These are phyloP conservation scores for Nematocida minor DNA, from an alignment of 371 early-diverging fungal genomes.

Conservation along the genomic window DNA sequence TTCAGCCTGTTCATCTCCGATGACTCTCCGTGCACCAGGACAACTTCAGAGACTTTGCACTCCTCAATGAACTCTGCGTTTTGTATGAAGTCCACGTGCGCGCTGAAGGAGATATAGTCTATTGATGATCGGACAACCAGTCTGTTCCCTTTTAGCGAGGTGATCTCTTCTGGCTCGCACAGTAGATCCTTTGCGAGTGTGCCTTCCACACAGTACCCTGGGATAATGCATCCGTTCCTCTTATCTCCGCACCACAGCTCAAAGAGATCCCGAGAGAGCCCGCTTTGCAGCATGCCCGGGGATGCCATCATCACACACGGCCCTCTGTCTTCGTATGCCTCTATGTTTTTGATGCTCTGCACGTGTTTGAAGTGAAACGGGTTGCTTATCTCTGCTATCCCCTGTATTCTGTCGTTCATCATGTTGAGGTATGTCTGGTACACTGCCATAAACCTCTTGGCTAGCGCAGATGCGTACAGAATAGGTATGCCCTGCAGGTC, in stretches of 20 bases:
- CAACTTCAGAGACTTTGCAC: conserved; percentile 82
- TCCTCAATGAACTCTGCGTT: conserved; percentile 94
- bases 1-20: conserved; percentile 92
- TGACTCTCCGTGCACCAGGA: conserved; percentile 95
- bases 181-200: conserved; percentile 90
- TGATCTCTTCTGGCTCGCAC: conserved; percentile 83
- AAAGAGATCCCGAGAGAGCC: conserved; percentile 87
- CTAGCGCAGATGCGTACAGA: conserved; percentile 90
- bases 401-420: conserved; percentile 93
- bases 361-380: conserved; percentile 96
- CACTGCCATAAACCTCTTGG: conserved; percentile 92
- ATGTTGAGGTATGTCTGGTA: conserved; percentile 97
- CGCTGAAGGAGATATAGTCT: conserved; percentile 94
- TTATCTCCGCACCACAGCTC: conserved; percentile 92
- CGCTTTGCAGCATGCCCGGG: conserved; percentile 99
- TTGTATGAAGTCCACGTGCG: conserved; percentile 96
- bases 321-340: conserved; percentile 85
- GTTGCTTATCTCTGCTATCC: conserved; percentile 79
- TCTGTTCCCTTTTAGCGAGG: conserved; percentile 74
- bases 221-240: conserved; percentile 87
- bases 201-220: conserved; percentile 97
- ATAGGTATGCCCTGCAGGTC: conserved; percentile 84
- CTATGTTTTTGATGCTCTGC: conserved; percentile 73
- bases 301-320: conserved; percentile 99
- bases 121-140: conserved; percentile 82